Percentiles rank a stretch among this genome's conserved stretches.
Conservation (phyloP, 176 grass and related monocot genomes). For the Zoysia pacifica region DNA sequence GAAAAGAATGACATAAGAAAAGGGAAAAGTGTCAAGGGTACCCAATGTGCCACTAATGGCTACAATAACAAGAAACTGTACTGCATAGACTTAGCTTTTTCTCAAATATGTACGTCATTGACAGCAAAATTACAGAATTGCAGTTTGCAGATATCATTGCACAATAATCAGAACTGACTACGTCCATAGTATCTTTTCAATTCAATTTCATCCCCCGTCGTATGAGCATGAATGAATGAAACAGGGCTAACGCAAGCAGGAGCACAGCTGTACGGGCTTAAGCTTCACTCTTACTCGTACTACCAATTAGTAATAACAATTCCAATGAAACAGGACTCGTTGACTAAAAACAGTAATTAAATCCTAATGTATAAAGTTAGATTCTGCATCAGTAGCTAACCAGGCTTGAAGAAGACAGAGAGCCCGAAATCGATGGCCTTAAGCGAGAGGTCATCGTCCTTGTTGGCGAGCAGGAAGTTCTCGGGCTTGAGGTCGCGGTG, state of each 20-base stretch:
- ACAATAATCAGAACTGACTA: not conserved
- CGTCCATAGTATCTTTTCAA: too few relatives aligned
- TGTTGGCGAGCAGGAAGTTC: slow-evolving; percentile 91
- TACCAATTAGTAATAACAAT: not conserved
- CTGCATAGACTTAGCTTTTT: not conserved
- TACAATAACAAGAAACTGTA: not conserved
- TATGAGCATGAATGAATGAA: not conserved
- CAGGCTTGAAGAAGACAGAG: slow-evolving; percentile 96
- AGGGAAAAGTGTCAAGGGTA: not conserved
- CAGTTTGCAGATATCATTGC: not conserved
- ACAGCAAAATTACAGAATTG: not conserved
- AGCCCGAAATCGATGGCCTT: slow-evolving; percentile 98
- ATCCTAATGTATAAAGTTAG: not conserved
- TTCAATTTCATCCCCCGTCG: not conserved
- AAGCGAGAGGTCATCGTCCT: slow-evolving; percentile 82
- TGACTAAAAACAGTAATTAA: not conserved
- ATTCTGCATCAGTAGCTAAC: slow-evolving; percentile 32
- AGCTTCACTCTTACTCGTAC: not conserved
- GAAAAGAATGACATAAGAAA: slow-evolving; percentile 24
- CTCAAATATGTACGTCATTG: not conserved
- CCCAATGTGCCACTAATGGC: not conserved
- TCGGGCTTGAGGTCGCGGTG: slow-evolving; percentile 97
- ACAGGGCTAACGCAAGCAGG: not conserved
- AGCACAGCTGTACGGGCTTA: not conserved
- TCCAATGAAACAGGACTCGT: slow-evolving; percentile 11